Evolutionary conservation across 2,329 filamentous ascomycete genomes (phyloP).

Genomic region (Pseudonectria buxi): DNA sequence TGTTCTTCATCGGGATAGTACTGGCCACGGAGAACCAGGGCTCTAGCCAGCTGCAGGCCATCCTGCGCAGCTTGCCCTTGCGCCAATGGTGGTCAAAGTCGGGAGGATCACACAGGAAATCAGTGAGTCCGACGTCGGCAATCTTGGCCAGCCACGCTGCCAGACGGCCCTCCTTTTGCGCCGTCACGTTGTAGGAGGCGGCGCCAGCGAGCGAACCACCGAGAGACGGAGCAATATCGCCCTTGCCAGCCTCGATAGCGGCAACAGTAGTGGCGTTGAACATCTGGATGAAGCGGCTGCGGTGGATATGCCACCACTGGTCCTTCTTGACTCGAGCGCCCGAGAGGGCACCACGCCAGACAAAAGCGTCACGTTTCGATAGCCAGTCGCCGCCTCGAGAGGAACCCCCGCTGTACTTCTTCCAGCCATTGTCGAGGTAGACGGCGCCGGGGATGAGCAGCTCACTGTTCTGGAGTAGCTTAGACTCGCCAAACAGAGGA

Average conservation of each 20-base stretch:
- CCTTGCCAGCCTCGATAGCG: constrained; percentile 16
- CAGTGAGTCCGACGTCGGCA: constrained; percentile 21
- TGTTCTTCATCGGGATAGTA: constrained; percentile 25
- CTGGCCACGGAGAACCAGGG: constrained; percentile 1
- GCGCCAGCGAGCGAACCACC: no score
- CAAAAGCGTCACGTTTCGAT: constrained; percentile 40
- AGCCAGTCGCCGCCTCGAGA: constrained; percentile 44
- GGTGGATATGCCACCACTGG: constrained; percentile 55
- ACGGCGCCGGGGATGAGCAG: constrained; percentile 56
- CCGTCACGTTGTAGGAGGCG: not conserved
- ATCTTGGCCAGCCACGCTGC: constrained; percentile 20
- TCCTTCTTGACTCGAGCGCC: constrained; percentile 39
- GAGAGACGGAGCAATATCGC: no score
- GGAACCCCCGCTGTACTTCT: constrained; percentile 43
- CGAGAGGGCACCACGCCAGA: constrained; percentile 54
- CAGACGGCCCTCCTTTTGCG: constrained; percentile 1
- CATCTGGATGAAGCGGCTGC: constrained; percentile 48
- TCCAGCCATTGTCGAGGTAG: constrained; percentile 47
- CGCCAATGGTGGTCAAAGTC: constrained; percentile 2
- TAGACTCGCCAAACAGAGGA: constrained; percentile 53
- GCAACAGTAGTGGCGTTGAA: constrained; percentile 48
- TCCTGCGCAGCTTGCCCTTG: not conserved
- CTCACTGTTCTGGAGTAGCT: constrained; percentile 53
- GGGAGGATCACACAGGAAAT: constrained; percentile 22
- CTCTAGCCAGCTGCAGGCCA: not conserved